phyloP scores from a whole-genome alignment of 2,329 filamentous ascomycete species.

The Paecilomyces niveus region DNA sequence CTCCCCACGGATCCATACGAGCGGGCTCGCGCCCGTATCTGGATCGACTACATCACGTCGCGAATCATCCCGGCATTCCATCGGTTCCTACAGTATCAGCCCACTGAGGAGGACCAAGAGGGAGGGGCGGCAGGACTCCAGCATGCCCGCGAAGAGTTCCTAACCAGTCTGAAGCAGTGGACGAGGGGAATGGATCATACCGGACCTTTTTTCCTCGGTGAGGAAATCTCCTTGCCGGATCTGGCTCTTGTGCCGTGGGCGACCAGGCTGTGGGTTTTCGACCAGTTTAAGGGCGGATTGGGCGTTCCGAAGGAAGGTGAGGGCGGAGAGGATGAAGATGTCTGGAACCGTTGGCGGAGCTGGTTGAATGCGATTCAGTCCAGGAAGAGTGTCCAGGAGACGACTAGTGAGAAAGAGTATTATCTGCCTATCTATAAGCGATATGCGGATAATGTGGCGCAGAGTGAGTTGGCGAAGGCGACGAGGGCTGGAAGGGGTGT shows the following conservation, averaged over 20 bases:
- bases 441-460: conserved; percentile 59
- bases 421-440: conserved; percentile 63
- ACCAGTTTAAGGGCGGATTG: conserved; percentile 62
- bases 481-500: conserved; percentile 57
- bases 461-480: conserved; percentile 55
- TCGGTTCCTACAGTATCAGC: conserved; percentile 47
- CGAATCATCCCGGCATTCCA: conserved; percentile 65
- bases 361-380: conserved; percentile 56
- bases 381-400: conserved; percentile 59
- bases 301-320: conserved; percentile 43
- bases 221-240: conserved; percentile 60
- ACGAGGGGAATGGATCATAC: conserved; percentile 52
- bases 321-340: conserved; percentile 46
- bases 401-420: conserved; percentile 59
- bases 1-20: conserved; percentile 58
- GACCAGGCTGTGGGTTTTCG: conserved; percentile 63
- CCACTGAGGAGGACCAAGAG: conserved; percentile 15
- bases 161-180: conserved; percentile 53
- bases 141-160: conserved; percentile 52
- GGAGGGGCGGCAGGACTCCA: conserved; percentile 35
- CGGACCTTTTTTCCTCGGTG: conserved; percentile 63
- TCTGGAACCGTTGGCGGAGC: conserved; percentile 58
- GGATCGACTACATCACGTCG: conserved; percentile 65
- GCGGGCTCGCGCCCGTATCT: conserved; percentile 59
- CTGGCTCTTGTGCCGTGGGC: conserved; percentile 67